Evolutionary conservation across 306 rosid species (phyloP), one percentile per base, ranked within the genome.

Genomic region (Aeschynomene evenia): DNA sequence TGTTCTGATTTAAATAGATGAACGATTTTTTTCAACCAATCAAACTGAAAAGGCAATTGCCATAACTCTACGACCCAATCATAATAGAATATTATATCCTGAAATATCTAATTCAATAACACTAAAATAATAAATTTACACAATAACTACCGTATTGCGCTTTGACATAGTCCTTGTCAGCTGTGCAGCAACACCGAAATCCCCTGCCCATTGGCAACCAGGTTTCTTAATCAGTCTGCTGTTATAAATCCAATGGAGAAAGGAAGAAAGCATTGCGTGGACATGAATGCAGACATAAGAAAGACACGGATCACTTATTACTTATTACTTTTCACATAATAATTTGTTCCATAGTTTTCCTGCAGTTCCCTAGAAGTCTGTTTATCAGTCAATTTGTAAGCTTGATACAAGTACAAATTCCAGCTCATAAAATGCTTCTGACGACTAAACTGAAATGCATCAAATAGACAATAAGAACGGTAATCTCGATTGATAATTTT

Each of bases 151-250:
- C 81, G 99, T 91, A 70, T 94, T 94, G 76, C 99, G 97, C 91
- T 94, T 94, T 66, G 99, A 94, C 99, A 94, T 94, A 70, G 99
- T 94, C 89, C 99, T 85, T 19, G 99, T 94, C 37, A 94, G 96
- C 74, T 94, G 99, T 0, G 99, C 99, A 40, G 99, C 97, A 81
- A 94, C 99, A 65, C 99, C 99, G 83, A 94, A 94, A 83, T 94
- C 99, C 57, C 99, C 99, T 94, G 92, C 68, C 72, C 85, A 72
- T 74, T 70, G 39, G 59, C 56, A 85, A 57, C 54, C 58, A 62
- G 23, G 16, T 69, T 63, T 71, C 60, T 66, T 36, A 75, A 63
- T 63, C 40, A 78, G 63, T 51, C 9, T 18, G 52, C 66, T 18
- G 59, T 43, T 19, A 59, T 8, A 77, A 49, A 57, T 56, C 57